Base-by-base conservation (phyloP, 2,329 filamentous ascomycete species). In the Akanthomyces muscarius region DNA sequence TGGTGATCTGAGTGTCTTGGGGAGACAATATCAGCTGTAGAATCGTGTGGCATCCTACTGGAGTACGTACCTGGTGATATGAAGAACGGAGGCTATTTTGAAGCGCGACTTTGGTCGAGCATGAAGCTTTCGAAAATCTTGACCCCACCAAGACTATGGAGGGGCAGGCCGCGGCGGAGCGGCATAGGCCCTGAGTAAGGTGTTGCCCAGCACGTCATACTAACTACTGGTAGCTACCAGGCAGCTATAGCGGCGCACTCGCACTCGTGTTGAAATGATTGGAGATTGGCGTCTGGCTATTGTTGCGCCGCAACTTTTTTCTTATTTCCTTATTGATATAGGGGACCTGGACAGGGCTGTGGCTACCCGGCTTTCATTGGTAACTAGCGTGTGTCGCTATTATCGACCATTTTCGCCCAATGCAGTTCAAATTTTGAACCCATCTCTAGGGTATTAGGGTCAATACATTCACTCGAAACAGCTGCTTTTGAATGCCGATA, bases 141-240 rank as follows among this genome's bases (percentile, higher is more conserved):
- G 25, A 64, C 63, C 63, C 63, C 63, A 55, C 63, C 59, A 64
- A 42, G 51, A 25, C 53, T 18, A 23, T 45, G 42, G 63, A 64
- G 59, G 63, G 54, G 63, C 30, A 57, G 33, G 21, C 48, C 25
- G 47, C 57, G 23, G 47, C 23, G 6, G n/a, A 56, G 16, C 23
- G 13, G 10, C 18, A 16, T 5, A 33, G 47, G 4, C 6, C 28
- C 28, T 6, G 6, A 6, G 6, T 3, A 30, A 4, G n/a, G 55
- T 41, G 50, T 14, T 54, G 41, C 41, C 28, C 45, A 55, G 51
- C 59, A 62, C 59, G 59, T 55, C 59, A 62, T 62, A 14, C 30
- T 10, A 13, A 21, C 50, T 18, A 16, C 13, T 48, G n/a, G 50
- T 8, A 60, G 18, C 44, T 33, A 5, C 30, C 8, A 33, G n/a